Evolutionary conservation across 2,329 filamentous ascomycete species (phyloP).

Genomic region (Microdochium nivale): DNA sequence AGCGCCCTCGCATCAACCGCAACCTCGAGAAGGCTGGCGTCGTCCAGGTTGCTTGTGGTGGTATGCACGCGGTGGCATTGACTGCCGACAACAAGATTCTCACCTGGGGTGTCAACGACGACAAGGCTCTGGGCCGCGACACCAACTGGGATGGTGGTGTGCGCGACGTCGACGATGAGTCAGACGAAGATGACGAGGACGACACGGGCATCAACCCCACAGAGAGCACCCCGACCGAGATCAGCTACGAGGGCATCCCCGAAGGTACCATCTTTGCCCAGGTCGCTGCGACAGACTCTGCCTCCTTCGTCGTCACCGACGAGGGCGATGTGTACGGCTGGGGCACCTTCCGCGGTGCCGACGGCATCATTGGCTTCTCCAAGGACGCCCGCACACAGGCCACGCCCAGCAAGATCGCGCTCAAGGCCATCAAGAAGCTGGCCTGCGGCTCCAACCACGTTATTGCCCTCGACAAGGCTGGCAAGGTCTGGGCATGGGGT

Average conservation of each 20-base stretch:
- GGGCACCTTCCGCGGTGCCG: conserved; percentile 53
- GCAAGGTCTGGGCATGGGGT: conserved; percentile 65
- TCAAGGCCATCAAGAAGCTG: conserved; percentile 55
- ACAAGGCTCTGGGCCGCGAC: conserved; percentile 61
- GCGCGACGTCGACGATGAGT: conserved; percentile 43
- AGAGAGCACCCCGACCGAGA: conserved; percentile 57
- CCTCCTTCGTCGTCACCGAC: conserved; percentile 54
- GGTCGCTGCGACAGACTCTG: conserved; percentile 52
- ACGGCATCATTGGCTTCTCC: conserved; percentile 58
- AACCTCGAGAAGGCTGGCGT: conserved; percentile 50
- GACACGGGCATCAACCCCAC: conserved; percentile 61
- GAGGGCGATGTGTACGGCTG: conserved; percentile 59
- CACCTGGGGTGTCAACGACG: conserved; percentile 77
- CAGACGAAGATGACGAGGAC: conserved; percentile 43
- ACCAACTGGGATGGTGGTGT: conserved; percentile 58
- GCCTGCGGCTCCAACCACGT: conserved; percentile 64
- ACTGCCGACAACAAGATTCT: conserved; percentile 64
- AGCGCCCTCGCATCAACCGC: conserved; percentile 58
- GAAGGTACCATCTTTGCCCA: conserved; percentile 53
- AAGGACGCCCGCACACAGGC: conserved; percentile 38
- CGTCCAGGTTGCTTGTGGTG: conserved; percentile 56
- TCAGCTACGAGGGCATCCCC: conserved; percentile 51
- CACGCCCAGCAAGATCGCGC: conserved; percentile 37
- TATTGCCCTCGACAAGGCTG: conserved; percentile 59
- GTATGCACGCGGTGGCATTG: conserved; percentile 62